Evolutionary conservation across 2,329 filamentous ascomycete species (phyloP).

Genomic region (Fusarium goolgardi): DNA sequence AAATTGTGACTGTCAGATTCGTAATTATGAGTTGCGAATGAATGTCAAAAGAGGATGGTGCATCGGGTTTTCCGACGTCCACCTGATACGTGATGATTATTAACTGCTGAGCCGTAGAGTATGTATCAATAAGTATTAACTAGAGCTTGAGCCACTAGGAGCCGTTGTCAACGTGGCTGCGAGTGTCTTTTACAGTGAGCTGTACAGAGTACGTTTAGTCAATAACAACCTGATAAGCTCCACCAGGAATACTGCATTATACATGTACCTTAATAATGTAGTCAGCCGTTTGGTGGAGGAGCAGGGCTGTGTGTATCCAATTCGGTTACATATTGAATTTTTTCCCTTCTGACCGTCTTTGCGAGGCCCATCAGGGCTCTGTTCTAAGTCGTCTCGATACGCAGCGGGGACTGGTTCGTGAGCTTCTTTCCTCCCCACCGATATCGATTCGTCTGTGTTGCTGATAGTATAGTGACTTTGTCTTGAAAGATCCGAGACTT

Average conservation of each 20-base stretch:
- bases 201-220: slow-evolving; percentile 4
- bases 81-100: slow-evolving; percentile 18
- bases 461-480: slow-evolving; percentile 16
- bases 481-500: slow-evolving; percentile 25
- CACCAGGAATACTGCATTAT: slow-evolving; percentile 20
- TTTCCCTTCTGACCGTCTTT: slow-evolving; percentile 23
- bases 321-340: neutral
- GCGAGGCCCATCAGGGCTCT: slow-evolving; percentile 9
- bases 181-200: slow-evolving; percentile 5
- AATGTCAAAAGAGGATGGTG: neutral
- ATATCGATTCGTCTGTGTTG: slow-evolving; percentile 7
- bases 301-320: slow-evolving; percentile 6
- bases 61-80: slow-evolving; percentile 6
- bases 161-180: slow-evolving; percentile 39
- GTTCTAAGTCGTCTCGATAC: slow-evolving; percentile 22
- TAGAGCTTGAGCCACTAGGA: slow-evolving; percentile 24
- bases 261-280: slow-evolving; percentile 3
- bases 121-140: neutral
- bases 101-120: slow-evolving; percentile 17
- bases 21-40: neutral
- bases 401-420: slow-evolving; percentile 23
- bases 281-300: slow-evolving; percentile 28
- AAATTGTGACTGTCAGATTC: slow-evolving; percentile 10
- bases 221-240: slow-evolving; percentile 16
- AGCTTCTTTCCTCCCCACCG: neutral